A percentile compares a stretch with the other conserved stretches of the same genome.
phyloP scores from a whole-genome alignment of 1,139 yeast species.

The Saccharomycopsis hybrid region DNA sequence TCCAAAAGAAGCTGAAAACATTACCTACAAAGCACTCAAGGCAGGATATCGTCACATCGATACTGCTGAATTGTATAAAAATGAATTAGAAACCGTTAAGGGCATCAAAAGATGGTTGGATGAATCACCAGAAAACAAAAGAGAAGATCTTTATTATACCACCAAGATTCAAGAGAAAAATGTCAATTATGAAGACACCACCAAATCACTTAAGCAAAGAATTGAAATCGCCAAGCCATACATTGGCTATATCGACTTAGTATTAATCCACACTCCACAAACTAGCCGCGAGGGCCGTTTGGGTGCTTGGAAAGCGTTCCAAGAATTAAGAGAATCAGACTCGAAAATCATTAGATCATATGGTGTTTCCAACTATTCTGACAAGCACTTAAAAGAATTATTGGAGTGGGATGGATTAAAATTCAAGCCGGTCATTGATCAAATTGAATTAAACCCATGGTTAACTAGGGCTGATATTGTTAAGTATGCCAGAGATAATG shows the following conservation, averaged over 20 bases:
- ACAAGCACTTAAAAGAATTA: conserved; percentile 68
- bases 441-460: conserved; percentile 92
- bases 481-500: conserved; percentile 41
- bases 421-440: conserved; percentile 73
- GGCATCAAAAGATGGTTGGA: conserved; percentile 59
- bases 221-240: conserved; percentile 28
- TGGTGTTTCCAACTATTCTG: conserved; percentile 81
- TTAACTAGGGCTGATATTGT: conserved; percentile 65
- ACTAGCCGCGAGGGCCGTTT: conserved; percentile 61
- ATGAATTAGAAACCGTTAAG: conserved; percentile 65
- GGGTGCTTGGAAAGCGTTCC: conserved; percentile 77
- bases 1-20: conserved; percentile 44
- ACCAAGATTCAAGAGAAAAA: conserved; percentile 32
- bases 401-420: conserved; percentile 69
- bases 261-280: conserved; percentile 49
- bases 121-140: conserved; percentile 40
- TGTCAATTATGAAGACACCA: conserved; percentile 31
- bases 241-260: conserved; percentile 31
- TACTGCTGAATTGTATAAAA: conserved; percentile 61
- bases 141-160: neutral
- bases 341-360: conserved; percentile 55
- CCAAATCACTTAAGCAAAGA: conserved; percentile 34
- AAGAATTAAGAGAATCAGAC: conserved; percentile 64
- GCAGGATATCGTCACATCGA: conserved; percentile 75
- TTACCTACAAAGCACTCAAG: conserved; percentile 55